Evolutionary conservation across 805 yeast species (phyloP), one percentile per base, ranked within the genome.

Genomic region (Saccharomycopsis capsularis): DNA sequence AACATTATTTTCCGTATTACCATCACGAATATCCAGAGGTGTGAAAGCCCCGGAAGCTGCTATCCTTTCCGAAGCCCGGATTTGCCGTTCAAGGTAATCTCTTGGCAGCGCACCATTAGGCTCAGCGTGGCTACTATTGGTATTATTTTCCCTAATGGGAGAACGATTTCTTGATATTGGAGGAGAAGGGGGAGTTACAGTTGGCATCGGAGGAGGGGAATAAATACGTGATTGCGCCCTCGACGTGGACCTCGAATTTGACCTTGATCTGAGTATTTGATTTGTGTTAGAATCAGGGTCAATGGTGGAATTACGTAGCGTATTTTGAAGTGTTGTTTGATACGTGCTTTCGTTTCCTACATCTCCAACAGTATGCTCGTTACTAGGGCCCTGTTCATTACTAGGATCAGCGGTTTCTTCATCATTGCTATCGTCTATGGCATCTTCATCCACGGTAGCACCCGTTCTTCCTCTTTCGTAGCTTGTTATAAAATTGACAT

Each of bases 201-300:
- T 42, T 16, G 48, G 38, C 15, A 39, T 4, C 18, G 52, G 52
- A 1, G 52, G 52, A 4, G 52, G 52, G 6, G 52, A 48, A 32
- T 48, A 40, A 13, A 48, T 29, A 21, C 52, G 16, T 11, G 49
- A 44, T 11, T 39, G 48, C 6, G 40, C 21, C 11, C 51, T 22
- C 21, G 44, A 25, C 6, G 48, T 44, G 6, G 48, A 44, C 19
- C 52, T 29, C 4, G 52, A 48, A 40, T 48, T 48, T 11, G 52
- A 48, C 21, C 52, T 29, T 11, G 48, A 44, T 4, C 48, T 9
- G 2, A 48, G 27, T 6, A 48, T 48, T 27, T 38, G 49, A 25
- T 23, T 35, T 11, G 47, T 34, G 42, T 36, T 36, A 4, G 47
- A 32, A 21, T 43, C 40, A 16, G 47, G 42, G 13, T 47, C 47